phyloP scores from a whole-genome alignment of 371 early-diverging fungal genomes.

The Quaeritorhiza haematococci region DNA sequence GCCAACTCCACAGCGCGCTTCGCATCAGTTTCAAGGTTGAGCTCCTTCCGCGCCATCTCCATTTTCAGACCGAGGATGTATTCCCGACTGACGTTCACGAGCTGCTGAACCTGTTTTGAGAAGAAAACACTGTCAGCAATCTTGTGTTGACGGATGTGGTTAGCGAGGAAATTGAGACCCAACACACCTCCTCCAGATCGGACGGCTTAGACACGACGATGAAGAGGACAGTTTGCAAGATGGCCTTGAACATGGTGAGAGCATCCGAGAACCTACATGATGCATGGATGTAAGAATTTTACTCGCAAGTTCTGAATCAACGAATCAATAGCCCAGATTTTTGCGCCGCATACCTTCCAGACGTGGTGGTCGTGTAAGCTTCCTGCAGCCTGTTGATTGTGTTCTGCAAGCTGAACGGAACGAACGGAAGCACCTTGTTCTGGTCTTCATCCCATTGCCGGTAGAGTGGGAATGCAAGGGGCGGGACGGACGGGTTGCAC shows the following conservation, averaged over 20 bases:
- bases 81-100: conserved; percentile 79
- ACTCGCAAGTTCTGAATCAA: no score
- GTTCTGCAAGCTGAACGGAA: conserved; percentile 46
- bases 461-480: conserved; percentile 32
- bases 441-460: conserved; percentile 14
- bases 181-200: conserved; percentile 64
- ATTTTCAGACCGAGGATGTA: conserved; percentile 83
- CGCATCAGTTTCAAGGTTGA: conserved; percentile 52
- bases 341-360: conserved; percentile 23
- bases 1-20: conserved; percentile 80
- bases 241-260: conserved; percentile 61
- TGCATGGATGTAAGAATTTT: conserved; percentile 1
- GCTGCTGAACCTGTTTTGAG: conserved; percentile 49
- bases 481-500: conserved; percentile 54
- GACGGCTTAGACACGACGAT: conserved; percentile 44
- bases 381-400: conserved; percentile 66
- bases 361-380: conserved; percentile 70
- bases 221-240: conserved; percentile 70
- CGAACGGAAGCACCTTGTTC: conserved; percentile 27
- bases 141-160: no score
- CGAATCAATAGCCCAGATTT: background rate
- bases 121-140: background rate
- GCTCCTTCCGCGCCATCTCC: conserved; percentile 70
- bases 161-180: background rate
- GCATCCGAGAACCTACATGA: conserved; percentile 64